Base-by-base conservation (phyloP, 371 early-diverging fungal species). In the Saksenaea vasiformis region DNA sequence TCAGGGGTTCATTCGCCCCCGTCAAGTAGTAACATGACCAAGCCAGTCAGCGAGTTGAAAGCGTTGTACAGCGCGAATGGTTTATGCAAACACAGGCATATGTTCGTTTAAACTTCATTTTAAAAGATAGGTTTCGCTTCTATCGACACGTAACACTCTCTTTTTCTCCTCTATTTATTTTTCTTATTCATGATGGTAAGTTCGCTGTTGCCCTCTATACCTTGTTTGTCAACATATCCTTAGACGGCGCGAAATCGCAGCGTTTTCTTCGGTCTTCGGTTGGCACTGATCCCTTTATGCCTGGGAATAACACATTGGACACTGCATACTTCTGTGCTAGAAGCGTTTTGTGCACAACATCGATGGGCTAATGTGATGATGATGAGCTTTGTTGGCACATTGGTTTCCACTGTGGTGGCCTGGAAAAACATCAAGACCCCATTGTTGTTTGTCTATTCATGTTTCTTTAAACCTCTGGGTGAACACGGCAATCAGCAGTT, bases 391-490 rank as follows among this genome's bases (percentile, higher is more conserved):
- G 38, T 74, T 27, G 74, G 70, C 17, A 61, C 68, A 24, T n/a
- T 61, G 15, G 59, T 68, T 10, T 66, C 66, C 0, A 31, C 64
- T 5, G 39, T 60, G 28, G 64, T 70, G n/a, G 68, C 67, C 17
- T 82, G 82, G 82, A 63, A 74, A 59, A 62, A 72, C 10, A 54
- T 84, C 64, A 71, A 78, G 58, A 71, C 74, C 1, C 82, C 80
- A 2, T 60, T 84, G 43, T 76, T 77, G 64, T 89, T 89, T 68
- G 84, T 83, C 53, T 87, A 88, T 66, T 87, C 85, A 14, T 93
- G 92, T 67, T 93, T 93, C 73, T 76, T 93, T 69, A 91, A 90
- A 65, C 92, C 90, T 11, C 77, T 92, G 60, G 84, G 90, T 53
- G 77, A 80, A 38, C 80, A 78, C 71, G 82, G 67, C 1, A 65